Conservation (phyloP, 2,329 filamentous ascomycete genomes). For the Didymosphaeria variabile region DNA sequence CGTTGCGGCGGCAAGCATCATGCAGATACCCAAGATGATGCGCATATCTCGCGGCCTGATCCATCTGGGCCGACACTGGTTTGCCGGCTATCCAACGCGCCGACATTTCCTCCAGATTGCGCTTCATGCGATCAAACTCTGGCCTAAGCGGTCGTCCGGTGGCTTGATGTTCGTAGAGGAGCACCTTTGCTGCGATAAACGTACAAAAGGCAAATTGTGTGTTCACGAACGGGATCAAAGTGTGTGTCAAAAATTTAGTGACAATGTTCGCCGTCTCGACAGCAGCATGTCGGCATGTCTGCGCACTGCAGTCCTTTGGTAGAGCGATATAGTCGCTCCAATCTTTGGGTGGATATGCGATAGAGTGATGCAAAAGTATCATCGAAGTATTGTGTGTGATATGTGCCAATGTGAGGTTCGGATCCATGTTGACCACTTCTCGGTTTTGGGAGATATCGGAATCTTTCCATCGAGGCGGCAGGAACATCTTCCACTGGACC, state of each 20-base stretch:
- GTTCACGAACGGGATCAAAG: constrained; percentile 44
- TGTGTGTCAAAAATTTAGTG: constrained; percentile 41
- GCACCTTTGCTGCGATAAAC: constrained; percentile 43
- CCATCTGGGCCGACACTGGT: neutral
- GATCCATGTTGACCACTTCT: constrained; percentile 44
- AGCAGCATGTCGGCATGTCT: constrained; percentile 45
- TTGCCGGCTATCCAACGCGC: constrained; percentile 30
- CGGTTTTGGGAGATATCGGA: constrained; percentile 43
- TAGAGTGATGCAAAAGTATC: constrained; percentile 45
- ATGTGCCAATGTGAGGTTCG: constrained; percentile 45
- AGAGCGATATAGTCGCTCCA: constrained; percentile 46
- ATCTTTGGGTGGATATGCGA: constrained; percentile 39
- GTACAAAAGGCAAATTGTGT: constrained; percentile 46
- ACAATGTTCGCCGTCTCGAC: constrained; percentile 46
- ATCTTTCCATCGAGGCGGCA: constrained; percentile 45
- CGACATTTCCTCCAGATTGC: constrained; percentile 41
- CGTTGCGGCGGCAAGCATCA: constrained; percentile 32
- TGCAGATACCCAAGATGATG: constrained; percentile 34
- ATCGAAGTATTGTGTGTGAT: constrained; percentile 48
- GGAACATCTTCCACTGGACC: constrained; percentile 47
- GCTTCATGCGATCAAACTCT: constrained; percentile 36
- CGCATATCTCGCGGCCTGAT: constrained; percentile 41
- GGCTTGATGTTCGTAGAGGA: constrained; percentile 39
- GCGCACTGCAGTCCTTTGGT: constrained; percentile 44
- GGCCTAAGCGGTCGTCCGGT: constrained; percentile 28